Evolutionary conservation across 495 filamentous ascomycete species (phyloP), one percentile per base, ranked within the genome.

Genomic region (Hypoxylon fuscum): DNA sequence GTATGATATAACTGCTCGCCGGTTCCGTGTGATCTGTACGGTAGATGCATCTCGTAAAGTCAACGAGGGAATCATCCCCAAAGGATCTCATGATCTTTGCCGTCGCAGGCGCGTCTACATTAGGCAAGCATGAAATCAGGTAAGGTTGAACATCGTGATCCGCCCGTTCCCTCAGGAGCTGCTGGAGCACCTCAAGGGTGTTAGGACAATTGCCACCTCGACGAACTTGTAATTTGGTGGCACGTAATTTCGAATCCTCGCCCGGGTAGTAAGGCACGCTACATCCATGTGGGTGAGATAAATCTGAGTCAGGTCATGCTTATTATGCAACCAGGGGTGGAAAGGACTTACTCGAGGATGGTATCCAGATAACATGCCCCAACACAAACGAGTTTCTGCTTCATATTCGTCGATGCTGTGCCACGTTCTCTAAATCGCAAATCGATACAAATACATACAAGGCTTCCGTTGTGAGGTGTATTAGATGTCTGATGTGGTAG

Each of bases 161-260:
- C 18, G 41, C 55, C 21, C 23, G 47, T 21, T 41, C 64, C 21
- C 62, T 55, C 17, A 83, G 68, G 8, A 90, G 74, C 68, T 90
- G 87, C 46, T 84, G 79, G 18, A 92, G 75, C 2, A 92, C 88
- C 61, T 90, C 83, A 40, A 90, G 80, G 3, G 84, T 85, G 59
- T 92, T 91, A 27, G 87, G 84, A 55, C 85, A 87, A 71, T 92
- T 92, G 11, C 88, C 88, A 29, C 89, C 89, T 2, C 88, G 82
- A 20, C 88, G 83, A n/a, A 79, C 80, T 40, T 77, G 72, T 42
- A 88, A 62, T 14, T 57, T 76, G 3, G 84, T 80, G 17, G 88
- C 88, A 49, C 89, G 87, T 23, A 89, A 78, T 74, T 91, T 92
- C 41, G 85, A 80, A 78, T 92, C 89, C 72, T 90, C 88, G 12